Percentiles rank a stretch among this genome's conserved stretches.
These are phyloP conservation scores for Suillus ampliporus DNA, from an alignment of 768 basidiomycete genomes.

Conservation along the genomic window DNA sequence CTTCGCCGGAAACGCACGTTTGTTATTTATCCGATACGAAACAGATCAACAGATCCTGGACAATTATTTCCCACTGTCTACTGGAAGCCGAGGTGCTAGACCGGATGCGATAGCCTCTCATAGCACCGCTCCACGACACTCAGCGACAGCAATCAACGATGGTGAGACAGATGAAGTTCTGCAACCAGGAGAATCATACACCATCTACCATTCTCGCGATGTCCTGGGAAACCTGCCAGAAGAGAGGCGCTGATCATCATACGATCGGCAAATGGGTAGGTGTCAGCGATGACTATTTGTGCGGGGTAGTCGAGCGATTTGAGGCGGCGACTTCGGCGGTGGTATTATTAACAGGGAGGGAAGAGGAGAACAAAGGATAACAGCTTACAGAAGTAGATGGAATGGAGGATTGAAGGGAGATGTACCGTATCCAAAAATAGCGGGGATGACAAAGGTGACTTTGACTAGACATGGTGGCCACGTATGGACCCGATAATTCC, in stretches of 20 bases:
- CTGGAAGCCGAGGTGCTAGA: background rate
- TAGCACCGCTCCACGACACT: conserved; percentile 5
- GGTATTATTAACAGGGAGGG: conserved; percentile 45
- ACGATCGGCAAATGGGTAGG: conserved; percentile 62
- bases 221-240: conserved; percentile 59
- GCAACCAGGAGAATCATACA: conserved; percentile 65
- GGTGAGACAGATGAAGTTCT: conserved; percentile 17
- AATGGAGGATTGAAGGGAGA: background rate
- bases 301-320: conserved; percentile 61
- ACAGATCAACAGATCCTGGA: conserved; percentile 41
- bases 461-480: background rate
- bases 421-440: conserved; percentile 1
- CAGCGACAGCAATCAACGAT: conserved; percentile 17
- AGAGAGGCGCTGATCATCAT: conserved; percentile 55
- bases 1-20: background rate
- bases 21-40: conserved; percentile 7
- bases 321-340: conserved; percentile 66
- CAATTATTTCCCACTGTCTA: conserved; percentile 48
- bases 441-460: background rate
- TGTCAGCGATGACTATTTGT: conserved; percentile 55
- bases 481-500: background rate
- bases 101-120: conserved; percentile 2
- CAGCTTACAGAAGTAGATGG: conserved; percentile 10
- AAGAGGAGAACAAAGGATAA: conserved; percentile 19
- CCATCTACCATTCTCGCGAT: conserved; percentile 73